Evolutionary conservation across 2,329 filamentous ascomycete genomes (phyloP).

Genomic region (Zalaria obscura): DNA sequence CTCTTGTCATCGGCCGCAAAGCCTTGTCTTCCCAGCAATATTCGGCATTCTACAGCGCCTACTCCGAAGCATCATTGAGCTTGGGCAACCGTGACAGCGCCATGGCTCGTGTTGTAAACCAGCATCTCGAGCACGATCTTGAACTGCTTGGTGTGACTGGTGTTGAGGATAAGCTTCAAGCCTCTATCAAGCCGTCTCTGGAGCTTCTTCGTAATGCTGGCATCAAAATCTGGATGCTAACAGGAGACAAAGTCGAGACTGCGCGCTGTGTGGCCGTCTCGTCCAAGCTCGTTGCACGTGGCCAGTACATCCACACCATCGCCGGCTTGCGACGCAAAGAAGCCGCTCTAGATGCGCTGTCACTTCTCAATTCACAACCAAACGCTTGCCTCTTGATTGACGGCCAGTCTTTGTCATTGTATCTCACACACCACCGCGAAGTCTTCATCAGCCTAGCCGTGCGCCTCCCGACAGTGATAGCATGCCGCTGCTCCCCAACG

Average conservation of each 20-base stretch:
- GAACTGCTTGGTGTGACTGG: slow-evolving; percentile 95
- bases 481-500: slow-evolving; percentile 89
- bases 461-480: slow-evolving; percentile 77
- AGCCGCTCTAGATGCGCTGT: slow-evolving; percentile 72
- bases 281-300: slow-evolving; percentile 82
- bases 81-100: slow-evolving; percentile 67
- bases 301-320: slow-evolving; percentile 92
- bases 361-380: slow-evolving; percentile 71
- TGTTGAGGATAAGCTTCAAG: slow-evolving; percentile 92
- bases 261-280: slow-evolving; percentile 91
- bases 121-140: slow-evolving; percentile 73
- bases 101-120: slow-evolving; percentile 66
- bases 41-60: slow-evolving; percentile 58
- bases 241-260: slow-evolving; percentile 95
- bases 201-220: slow-evolving; percentile 92
- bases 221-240: slow-evolving; percentile 99
- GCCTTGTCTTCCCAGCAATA: slow-evolving; percentile 68
- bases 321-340: slow-evolving; percentile 62
- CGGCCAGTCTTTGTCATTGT: slow-evolving; percentile 73
- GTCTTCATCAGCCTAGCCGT: slow-evolving; percentile 86
- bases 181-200: slow-evolving; percentile 86
- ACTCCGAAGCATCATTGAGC: slow-evolving; percentile 67
- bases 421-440: slow-evolving; percentile 67
- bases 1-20: slow-evolving; percentile 88
- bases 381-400: slow-evolving; percentile 88